These are phyloP conservation scores for Alternaria gansuensis DNA, from an alignment of 2,329 filamentous ascomycete genomes.

Conservation along the genomic window DNA sequence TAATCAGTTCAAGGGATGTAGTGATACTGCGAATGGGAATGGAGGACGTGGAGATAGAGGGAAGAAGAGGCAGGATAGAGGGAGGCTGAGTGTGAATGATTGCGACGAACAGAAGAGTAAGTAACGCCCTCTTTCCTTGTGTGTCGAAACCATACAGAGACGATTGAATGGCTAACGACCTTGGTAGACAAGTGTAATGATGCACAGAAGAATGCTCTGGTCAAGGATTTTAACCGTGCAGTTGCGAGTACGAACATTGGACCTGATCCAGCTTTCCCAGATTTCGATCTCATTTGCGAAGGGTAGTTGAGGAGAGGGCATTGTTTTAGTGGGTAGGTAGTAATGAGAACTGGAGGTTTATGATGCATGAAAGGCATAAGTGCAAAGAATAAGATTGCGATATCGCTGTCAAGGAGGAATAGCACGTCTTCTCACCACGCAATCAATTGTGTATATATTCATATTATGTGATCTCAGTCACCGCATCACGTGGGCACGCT, in stretches of 20 bases:
- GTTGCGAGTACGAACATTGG: conserved; percentile 48
- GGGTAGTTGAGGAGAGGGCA: conserved; percentile 8
- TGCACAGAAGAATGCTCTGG: conserved; percentile 39
- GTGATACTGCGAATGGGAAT: conserved; percentile 52
- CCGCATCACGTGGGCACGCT: conserved; percentile 1
- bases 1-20: conserved; percentile 69
- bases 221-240: conserved; percentile 40
- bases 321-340: background rate
- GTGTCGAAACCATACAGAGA: background rate
- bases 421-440: background rate
- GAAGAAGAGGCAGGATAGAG: conserved; percentile 19
- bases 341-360: background rate
- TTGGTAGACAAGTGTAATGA: conserved; percentile 39
- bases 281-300: conserved; percentile 52
- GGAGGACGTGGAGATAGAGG: conserved; percentile 5
- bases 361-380: background rate
- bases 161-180: background rate
- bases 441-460: background rate
- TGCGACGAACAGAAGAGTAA: conserved; percentile 39
- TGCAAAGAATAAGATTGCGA: background rate
- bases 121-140: conserved; percentile 4
- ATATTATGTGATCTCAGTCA: background rate
- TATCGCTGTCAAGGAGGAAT: background rate
- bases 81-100: conserved; percentile 29
- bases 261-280: conserved; percentile 50